A percentile compares a stretch with the other conserved stretches of the same genome.
Conservation (phyloP, 768 basidiomycete genomes). For the Lentinula sp. region DNA sequence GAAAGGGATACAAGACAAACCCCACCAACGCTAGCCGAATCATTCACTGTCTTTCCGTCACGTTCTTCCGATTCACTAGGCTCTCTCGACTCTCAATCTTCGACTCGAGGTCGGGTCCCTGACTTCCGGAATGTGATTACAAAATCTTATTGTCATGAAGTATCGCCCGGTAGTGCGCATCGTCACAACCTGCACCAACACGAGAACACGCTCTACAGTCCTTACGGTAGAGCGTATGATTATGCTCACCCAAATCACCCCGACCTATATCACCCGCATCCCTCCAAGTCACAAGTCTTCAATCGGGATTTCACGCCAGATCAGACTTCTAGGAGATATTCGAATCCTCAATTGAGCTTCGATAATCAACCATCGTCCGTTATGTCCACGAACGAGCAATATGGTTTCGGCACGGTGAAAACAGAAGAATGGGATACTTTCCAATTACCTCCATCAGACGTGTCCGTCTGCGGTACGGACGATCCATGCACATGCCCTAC, state of each 20-base stretch:
- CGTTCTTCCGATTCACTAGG: constrained; percentile 6
- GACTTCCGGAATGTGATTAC: constrained; percentile 59
- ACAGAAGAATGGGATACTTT: constrained; percentile 2
- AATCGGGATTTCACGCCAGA: constrained; percentile 7
- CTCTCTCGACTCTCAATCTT: constrained; percentile 7
- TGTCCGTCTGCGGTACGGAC: constrained; percentile 33
- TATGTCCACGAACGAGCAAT: not conserved
- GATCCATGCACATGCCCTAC: constrained; percentile 37
- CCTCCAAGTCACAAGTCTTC: constrained; percentile 5
- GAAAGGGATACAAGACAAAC: constrained; percentile 17
- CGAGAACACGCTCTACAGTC: constrained; percentile 35
- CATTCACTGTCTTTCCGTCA: constrained; percentile 8
- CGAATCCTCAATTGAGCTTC: not conserved
- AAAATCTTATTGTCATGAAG: constrained; percentile 30
- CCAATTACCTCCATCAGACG: not conserved
- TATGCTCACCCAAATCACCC: constrained; percentile 23
- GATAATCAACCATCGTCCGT: not conserved
- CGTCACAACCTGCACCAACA: constrained; percentile 12
- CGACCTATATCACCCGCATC: constrained; percentile 9
- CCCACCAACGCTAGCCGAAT: constrained; percentile 1
- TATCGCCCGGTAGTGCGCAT: not conserved
- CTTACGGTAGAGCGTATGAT: constrained; percentile 68
- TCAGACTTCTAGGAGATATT: not conserved
- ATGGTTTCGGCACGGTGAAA: not conserved
- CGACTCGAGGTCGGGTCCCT: not conserved